Conservation (phyloP, 2,329 filamentous ascomycete genomes). For the Sporothrix mexicana region DNA sequence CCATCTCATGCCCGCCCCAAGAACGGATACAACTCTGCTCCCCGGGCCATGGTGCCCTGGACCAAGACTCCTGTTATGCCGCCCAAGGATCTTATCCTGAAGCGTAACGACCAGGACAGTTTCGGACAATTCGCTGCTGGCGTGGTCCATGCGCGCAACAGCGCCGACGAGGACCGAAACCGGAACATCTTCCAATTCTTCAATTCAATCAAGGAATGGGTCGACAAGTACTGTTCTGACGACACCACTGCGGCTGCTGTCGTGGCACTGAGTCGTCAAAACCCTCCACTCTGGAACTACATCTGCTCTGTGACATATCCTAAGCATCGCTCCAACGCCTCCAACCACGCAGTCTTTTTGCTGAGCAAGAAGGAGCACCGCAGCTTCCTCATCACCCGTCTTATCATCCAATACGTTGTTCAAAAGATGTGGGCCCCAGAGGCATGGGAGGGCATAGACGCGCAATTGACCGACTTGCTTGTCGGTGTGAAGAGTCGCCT, state of each 20-base stretch:
- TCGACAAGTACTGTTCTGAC: constrained; percentile 25
- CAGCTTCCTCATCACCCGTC: constrained; percentile 48
- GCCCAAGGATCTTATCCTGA: constrained; percentile 24
- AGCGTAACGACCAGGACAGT: background rate
- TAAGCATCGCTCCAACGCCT: constrained; percentile 39
- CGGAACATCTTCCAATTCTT: constrained; percentile 37
- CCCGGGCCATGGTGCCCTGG: background rate
- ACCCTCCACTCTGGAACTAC: constrained; percentile 46
- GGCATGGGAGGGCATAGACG: constrained; percentile 45
- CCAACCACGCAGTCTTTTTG: constrained; percentile 45
- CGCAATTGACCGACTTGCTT: constrained; percentile 39
- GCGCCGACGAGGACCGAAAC: constrained; percentile 32
- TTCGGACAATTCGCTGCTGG: constrained; percentile 27
- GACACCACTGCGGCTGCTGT: constrained; percentile 16
- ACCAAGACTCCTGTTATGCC: no score
- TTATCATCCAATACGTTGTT: constrained; percentile 48
- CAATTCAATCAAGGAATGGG: constrained; percentile 38
- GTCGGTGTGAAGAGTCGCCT: constrained; percentile 38
- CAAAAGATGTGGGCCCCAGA: constrained; percentile 45
- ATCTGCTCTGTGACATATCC: constrained; percentile 46
- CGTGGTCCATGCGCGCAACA: background rate
- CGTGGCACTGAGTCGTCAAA: constrained; percentile 26
- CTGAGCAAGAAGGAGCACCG: constrained; percentile 44
- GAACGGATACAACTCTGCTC: background rate
- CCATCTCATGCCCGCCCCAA: no score